Conservation (phyloP, 2,329 filamentous ascomycete genomes). For the Hirsutella minnesotensis region DNA sequence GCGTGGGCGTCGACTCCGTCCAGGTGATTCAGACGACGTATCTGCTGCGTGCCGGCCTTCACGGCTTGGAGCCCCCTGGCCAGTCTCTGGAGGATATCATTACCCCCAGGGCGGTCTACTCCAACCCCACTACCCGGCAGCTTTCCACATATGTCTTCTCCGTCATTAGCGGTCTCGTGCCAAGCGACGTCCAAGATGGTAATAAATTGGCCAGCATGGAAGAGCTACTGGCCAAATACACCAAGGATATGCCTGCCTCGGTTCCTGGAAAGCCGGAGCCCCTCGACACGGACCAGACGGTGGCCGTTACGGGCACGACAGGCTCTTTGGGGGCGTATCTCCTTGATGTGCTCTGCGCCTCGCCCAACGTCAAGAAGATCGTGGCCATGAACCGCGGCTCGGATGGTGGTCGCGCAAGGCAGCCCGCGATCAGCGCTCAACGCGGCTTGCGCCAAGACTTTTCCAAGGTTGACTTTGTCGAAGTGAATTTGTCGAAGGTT, state of each 20-base stretch:
- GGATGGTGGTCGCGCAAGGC: constrained; percentile 25
- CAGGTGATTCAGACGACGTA: constrained; percentile 18
- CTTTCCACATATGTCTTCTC: constrained; percentile 6
- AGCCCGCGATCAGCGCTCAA: constrained; percentile 19
- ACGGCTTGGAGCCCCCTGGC: constrained; percentile 6
- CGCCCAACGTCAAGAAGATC: constrained; percentile 11
- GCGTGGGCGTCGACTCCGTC: constrained; percentile 26
- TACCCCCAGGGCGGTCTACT: constrained; percentile 14
- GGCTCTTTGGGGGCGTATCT: constrained; percentile 80
- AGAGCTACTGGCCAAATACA: constrained; percentile 16
- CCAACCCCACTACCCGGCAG: constrained; percentile 14
- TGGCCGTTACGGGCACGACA: constrained; percentile 78
- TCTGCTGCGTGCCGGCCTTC: constrained; percentile 9
- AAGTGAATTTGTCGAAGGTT: constrained; percentile 32
- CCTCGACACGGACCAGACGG: constrained; percentile 30
- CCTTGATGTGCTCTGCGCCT: constrained; percentile 20
- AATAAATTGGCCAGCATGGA: constrained; percentile 3
- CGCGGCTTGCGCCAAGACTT: constrained; percentile 26
- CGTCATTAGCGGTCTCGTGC: not conserved
- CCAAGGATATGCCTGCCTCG: constrained; percentile 10
- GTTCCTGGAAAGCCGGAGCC: constrained; percentile 11
- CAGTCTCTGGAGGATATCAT: not conserved
- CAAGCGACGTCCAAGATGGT: not conserved
- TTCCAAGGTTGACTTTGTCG: constrained; percentile 32
- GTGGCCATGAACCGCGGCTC: constrained; percentile 15